Evolutionary conservation across 108 stramenopile species (phyloP).

Genomic region (Nannochloropsis granulata): DNA sequence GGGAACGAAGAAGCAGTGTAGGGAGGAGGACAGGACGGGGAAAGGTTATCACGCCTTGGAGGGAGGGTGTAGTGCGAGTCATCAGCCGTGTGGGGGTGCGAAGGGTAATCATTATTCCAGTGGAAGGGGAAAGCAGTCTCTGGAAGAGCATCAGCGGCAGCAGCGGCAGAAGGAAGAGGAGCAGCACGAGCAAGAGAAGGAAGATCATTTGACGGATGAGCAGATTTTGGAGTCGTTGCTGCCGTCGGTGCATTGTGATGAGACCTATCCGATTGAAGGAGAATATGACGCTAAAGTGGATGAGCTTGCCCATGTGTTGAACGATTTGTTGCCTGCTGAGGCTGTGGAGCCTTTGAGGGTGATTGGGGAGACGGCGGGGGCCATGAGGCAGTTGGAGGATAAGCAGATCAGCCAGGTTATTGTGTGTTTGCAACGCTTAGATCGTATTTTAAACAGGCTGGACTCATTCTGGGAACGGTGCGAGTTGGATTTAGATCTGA

Average conservation of each 20-base stretch:
- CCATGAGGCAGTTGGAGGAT: not conserved
- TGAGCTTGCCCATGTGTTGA: not conserved
- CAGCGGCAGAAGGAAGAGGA: not conserved
- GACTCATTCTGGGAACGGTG: not conserved
- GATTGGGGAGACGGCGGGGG: not conserved
- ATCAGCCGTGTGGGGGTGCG: not conserved
- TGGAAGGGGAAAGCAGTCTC: not conserved
- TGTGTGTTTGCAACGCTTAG: not conserved
- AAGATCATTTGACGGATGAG: not conserved
- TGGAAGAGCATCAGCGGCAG: not conserved
- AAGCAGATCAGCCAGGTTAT: not conserved
- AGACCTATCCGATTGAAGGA: not conserved
- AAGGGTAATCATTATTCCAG: not conserved
- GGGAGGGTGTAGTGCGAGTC: not conserved
- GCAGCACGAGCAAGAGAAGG: not conserved
- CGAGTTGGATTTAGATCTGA: not conserved
- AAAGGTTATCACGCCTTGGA: too few relatives aligned
- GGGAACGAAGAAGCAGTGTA: not conserved
- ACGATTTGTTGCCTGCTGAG: not conserved
- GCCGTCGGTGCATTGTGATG: not conserved
- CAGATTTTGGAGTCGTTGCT: not conserved
- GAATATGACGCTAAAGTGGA: not conserved
- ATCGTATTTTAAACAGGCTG: not conserved
- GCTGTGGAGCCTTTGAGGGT: not conserved
- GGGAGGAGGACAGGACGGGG: not conserved